A percentile compares a stretch with the other conserved stretches of the same genome.
These are phyloP conservation scores for Diaporthe capsici DNA, from an alignment of 2,329 filamentous ascomycete genomes.

Conservation along the genomic window DNA sequence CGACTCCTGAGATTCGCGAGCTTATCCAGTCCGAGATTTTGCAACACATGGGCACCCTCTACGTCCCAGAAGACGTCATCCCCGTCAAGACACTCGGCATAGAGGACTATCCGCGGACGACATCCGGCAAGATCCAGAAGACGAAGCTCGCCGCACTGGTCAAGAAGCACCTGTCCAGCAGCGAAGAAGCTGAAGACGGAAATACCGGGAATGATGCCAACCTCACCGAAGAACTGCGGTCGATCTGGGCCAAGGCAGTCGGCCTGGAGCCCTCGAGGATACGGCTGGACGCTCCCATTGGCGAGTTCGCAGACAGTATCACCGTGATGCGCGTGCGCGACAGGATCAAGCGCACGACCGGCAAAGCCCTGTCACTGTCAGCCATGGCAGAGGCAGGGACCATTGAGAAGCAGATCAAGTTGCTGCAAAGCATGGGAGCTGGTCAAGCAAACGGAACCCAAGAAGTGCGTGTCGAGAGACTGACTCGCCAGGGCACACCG, in stretches of 20 bases:
- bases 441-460: not conserved
- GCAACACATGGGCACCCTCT: constrained; percentile 32
- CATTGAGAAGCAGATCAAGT: constrained; percentile 40
- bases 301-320: constrained; percentile 36
- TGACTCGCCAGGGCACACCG: constrained; percentile 29
- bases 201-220: not conserved
- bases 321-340: constrained; percentile 35
- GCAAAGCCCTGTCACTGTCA: constrained; percentile 18
- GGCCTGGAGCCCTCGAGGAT: constrained; percentile 34
- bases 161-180: constrained; percentile 8
- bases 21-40: constrained; percentile 29
- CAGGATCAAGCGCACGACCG: constrained; percentile 30
- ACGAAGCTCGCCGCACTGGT: constrained; percentile 14
- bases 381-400: constrained; percentile 36
- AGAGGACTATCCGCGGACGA: constrained; percentile 33
- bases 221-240: constrained; percentile 21
- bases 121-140: constrained; percentile 34
- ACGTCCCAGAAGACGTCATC: constrained; percentile 34
- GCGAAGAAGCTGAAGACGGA: not conserved
- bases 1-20: constrained; percentile 18
- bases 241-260: constrained; percentile 35
- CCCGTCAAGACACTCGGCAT: constrained; percentile 15
- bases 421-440: constrained; percentile 33
- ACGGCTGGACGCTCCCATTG: constrained; percentile 19
- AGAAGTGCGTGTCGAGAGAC: constrained; percentile 12